phyloP scores from a whole-genome alignment of 2,329 filamentous ascomycete species.

The Phaeosphaeriaceae sp. region DNA sequence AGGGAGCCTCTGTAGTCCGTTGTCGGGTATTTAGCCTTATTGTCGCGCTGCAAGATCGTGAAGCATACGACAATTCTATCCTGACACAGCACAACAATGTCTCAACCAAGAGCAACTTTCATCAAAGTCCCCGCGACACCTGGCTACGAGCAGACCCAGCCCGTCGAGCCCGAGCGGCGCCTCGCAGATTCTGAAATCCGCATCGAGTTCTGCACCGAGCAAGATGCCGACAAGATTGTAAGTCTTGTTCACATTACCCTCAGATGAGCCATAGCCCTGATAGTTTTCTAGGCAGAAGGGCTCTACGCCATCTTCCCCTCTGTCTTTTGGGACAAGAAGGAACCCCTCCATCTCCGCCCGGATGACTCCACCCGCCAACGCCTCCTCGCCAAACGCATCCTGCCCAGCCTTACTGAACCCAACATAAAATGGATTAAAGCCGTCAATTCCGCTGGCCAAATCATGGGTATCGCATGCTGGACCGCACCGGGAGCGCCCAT shows the following conservation, averaged over 20 bases:
- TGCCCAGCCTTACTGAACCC: conserved; percentile 19
- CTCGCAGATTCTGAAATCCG: conserved; percentile 24
- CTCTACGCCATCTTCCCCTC: conserved; percentile 35
- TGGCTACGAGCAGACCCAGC: conserved; percentile 22
- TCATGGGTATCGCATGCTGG: conserved; percentile 41
- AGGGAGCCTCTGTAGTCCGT: not conserved
- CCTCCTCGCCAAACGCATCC: conserved; percentile 21
- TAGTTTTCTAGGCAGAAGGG: conserved; percentile 29
- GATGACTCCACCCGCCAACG: not conserved
- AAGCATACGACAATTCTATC: not conserved
- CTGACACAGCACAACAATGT: conserved; percentile 9
- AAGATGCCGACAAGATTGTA: conserved; percentile 28
- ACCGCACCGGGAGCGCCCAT: conserved; percentile 21
- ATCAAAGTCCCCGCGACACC: conserved; percentile 18
- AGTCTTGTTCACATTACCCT: not conserved
- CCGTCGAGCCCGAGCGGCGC: conserved; percentile 24
- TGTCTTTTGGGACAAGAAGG: conserved; percentile 27
- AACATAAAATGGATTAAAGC: conserved; percentile 39
- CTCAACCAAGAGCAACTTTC: conserved; percentile 19
- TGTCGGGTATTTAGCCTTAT: not conserved
- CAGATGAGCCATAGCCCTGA: no score
- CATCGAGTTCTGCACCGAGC: conserved; percentile 22
- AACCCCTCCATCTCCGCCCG: conserved; percentile 26
- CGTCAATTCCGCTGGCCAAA: conserved; percentile 20
- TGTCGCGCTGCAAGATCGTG: not conserved